phyloP scores from a whole-genome alignment of 176 grass and related monocot genomes.

The Eleusine indica region DNA sequence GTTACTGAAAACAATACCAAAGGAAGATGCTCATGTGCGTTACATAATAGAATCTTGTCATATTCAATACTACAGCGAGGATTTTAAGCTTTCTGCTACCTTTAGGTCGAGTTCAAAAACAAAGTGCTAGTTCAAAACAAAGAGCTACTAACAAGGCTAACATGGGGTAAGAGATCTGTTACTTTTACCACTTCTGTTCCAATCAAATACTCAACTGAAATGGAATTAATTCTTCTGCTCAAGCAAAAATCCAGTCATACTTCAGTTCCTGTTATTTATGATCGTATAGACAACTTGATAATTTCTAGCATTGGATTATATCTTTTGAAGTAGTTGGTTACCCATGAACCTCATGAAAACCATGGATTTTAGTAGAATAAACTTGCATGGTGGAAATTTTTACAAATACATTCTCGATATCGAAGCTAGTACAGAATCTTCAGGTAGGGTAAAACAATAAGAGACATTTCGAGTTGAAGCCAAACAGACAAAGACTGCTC shows the following conservation, averaged over 20 bases:
- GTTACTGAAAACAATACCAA: slow-evolving; percentile 51
- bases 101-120: slow-evolving; percentile 1
- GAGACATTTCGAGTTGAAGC: slow-evolving; percentile 6
- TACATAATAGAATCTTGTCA: slow-evolving; percentile 55
- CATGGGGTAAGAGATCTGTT: slow-evolving; percentile 15
- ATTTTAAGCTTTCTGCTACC: neutral
- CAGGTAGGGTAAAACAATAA: neutral
- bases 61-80: slow-evolving; percentile 22
- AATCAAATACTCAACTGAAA: slow-evolving; percentile 25
- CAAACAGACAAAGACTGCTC: slow-evolving; percentile 13
- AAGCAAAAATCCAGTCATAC: slow-evolving; percentile 1
- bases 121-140: slow-evolving; percentile 14
- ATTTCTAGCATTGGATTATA: neutral
- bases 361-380: slow-evolving; percentile 14
- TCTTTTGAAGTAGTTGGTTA: neutral
- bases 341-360: slow-evolving; percentile 6
- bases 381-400: neutral
- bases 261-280: neutral
- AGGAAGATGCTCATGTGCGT: slow-evolving; percentile 58
- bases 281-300: neutral
- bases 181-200: neutral
- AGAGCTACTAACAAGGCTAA: neutral
- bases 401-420: neutral
- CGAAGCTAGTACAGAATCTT: neutral
- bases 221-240: slow-evolving; percentile 23